Percentiles rank a stretch among this genome's conserved stretches.
Evolutionary conservation across 208 protist species (phyloP).

Genomic region (Acanthamoeba comandoni): DNA sequence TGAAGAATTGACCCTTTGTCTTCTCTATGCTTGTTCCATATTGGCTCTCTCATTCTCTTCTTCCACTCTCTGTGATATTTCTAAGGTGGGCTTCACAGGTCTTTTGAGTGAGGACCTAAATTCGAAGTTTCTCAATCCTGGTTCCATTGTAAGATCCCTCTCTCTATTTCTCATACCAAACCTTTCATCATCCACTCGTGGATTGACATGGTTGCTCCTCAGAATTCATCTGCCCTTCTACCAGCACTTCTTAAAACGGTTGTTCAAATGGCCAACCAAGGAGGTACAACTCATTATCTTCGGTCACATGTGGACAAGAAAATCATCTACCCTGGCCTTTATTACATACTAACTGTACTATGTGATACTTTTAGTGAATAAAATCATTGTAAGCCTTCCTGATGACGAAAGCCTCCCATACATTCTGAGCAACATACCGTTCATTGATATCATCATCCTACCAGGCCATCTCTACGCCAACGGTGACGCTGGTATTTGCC

Average conservation of each 20-base stretch:
- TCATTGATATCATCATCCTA: conserved; percentile 60
- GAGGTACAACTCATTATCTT: conserved; percentile 1
- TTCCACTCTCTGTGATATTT: no score
- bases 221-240: conserved; percentile 26
- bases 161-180: no score
- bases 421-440: neutral
- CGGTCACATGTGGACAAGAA: neutral
- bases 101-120: no score
- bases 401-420: neutral
- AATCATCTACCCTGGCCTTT: neutral
- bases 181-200: no score
- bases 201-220: no score
- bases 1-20: no score
- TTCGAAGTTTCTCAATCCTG: no score
- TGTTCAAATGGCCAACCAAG: conserved; percentile 33
- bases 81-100: no score
- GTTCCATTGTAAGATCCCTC: no score
- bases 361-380: conserved; percentile 11
- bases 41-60: no score
- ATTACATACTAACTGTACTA: neutral
- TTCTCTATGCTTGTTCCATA: no score
- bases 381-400: conserved; percentile 28
- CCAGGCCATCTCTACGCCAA: neutral
- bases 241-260: neutral
- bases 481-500: neutral